These are phyloP conservation scores for Mycena filopes DNA, from an alignment of 768 basidiomycete species.

Conservation along the genomic window DNA sequence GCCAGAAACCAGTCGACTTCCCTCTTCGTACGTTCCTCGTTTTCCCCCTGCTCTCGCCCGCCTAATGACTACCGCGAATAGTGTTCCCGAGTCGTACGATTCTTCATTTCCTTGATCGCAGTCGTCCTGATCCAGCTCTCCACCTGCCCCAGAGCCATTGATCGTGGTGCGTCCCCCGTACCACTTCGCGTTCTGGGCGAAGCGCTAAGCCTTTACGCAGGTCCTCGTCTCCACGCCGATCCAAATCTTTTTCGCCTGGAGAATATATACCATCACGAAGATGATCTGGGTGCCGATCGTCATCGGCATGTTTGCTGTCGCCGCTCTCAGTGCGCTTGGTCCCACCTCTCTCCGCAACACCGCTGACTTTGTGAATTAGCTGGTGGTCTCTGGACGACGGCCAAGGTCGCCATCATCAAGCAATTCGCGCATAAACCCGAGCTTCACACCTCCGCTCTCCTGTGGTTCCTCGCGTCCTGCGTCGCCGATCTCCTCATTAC, in stretches of 20 bases:
- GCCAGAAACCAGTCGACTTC: constrained; percentile 10
- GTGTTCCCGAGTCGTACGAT: constrained; percentile 1
- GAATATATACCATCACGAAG: constrained; percentile 48
- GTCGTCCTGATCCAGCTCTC: background rate
- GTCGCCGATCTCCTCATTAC: constrained; percentile 62
- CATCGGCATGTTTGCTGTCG: constrained; percentile 41
- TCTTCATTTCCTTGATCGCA: background rate
- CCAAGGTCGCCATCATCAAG: constrained; percentile 39
- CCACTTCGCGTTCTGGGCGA: background rate
- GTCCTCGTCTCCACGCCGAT: constrained; percentile 52
- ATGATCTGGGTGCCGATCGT: constrained; percentile 38
- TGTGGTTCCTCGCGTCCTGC: constrained; percentile 59
- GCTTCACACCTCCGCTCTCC: constrained; percentile 45
- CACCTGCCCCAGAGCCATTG: constrained; percentile 41
- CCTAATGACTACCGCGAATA: background rate
- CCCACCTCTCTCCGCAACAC: background rate
- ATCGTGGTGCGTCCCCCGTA: constrained; percentile 41
- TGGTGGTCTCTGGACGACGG: constrained; percentile 46
- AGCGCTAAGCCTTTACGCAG: constrained; percentile 31
- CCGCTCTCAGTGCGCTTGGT: constrained; percentile 43
- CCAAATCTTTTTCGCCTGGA: constrained; percentile 55
- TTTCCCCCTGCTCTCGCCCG: background rate
- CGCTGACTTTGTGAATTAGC: constrained; percentile 33
- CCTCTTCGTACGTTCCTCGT: constrained; percentile 38
- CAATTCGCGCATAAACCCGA: constrained; percentile 42